phyloP scores from a whole-genome alignment of 2,329 filamentous ascomycete genomes.

The Colletotrichum orchidophilum region DNA sequence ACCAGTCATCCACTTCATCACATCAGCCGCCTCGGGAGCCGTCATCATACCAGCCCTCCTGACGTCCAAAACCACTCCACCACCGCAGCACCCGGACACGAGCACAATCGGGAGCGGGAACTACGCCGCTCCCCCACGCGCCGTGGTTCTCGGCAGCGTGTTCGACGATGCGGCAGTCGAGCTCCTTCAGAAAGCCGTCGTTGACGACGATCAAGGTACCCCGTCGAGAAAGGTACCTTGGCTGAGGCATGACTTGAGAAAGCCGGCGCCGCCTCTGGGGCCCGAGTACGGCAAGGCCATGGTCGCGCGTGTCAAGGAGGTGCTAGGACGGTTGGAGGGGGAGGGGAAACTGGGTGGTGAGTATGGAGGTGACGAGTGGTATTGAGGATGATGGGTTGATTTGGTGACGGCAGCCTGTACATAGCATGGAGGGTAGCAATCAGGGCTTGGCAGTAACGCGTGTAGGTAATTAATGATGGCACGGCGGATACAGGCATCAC shows the following conservation, averaged over 20 bases:
- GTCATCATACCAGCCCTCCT: conserved; percentile 33
- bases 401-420: background rate
- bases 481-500: too few species aligned
- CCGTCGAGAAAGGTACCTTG: conserved; percentile 33
- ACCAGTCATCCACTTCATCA: conserved; percentile 34
- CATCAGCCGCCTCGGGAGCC: conserved; percentile 18
- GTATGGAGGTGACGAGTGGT: conserved; percentile 34
- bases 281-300: conserved; percentile 41
- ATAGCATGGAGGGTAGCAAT: too few species aligned
- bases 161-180: conserved; percentile 24
- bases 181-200: conserved; percentile 10
- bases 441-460: too few species aligned
- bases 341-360: conserved; percentile 37
- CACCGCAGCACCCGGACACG: conserved; percentile 29
- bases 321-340: conserved; percentile 33
- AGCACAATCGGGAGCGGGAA: conserved; percentile 33
- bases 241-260: conserved; percentile 38
- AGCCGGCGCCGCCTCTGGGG: conserved; percentile 37
- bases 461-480: too few species aligned
- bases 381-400: conserved; percentile 5
- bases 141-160: conserved; percentile 29
- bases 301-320: conserved; percentile 38
- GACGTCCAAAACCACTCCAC: background rate
- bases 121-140: conserved; percentile 21
- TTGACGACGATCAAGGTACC: background rate